phyloP scores from a whole-genome alignment of 768 basidiomycete species.

The Tylopilus cervinicoccineus region DNA sequence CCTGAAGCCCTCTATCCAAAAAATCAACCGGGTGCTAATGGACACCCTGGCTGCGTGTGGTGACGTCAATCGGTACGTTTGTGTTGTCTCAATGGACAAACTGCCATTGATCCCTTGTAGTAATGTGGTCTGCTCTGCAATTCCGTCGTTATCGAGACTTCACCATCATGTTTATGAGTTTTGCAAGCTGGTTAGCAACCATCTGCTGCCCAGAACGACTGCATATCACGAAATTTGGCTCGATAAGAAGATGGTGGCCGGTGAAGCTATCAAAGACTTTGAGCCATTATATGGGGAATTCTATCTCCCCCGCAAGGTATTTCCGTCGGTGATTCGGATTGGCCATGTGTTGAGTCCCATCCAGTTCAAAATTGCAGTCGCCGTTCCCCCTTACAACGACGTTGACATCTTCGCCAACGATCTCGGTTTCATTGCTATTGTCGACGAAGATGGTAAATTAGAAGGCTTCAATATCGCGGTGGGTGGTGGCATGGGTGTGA shows the following conservation, averaged over 20 bases:
- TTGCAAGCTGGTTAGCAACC: constrained; percentile 76
- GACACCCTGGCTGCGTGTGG: constrained; percentile 98
- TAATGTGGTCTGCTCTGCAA: constrained; percentile 88
- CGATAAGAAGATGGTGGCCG: constrained; percentile 94
- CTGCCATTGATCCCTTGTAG: constrained; percentile 35
- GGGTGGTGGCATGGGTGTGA: constrained; percentile 99
- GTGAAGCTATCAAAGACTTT: constrained; percentile 89
- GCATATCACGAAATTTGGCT: constrained; percentile 99
- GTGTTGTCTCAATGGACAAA: not conserved
- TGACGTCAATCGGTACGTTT: constrained; percentile 86
- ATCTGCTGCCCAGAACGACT: constrained; percentile 83
- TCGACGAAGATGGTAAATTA: constrained; percentile 68
- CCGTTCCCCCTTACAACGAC: constrained; percentile 94
- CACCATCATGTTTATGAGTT: constrained; percentile 84
- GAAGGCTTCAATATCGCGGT: constrained; percentile 91
- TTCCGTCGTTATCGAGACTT: constrained; percentile 83
- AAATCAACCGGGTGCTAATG: constrained; percentile 84
- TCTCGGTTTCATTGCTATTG: constrained; percentile 94
- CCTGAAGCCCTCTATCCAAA: constrained; percentile 94
- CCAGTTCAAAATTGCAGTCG: constrained; percentile 96
- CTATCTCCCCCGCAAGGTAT: constrained; percentile 90
- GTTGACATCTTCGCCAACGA: constrained; percentile 96
- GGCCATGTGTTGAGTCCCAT: not conserved
- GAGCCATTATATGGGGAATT: constrained; percentile 98
- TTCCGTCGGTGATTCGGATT: not conserved